Percentiles rank a stretch among this genome's conserved stretches.
Conservation (phyloP, 192 early-diverging fungal genomes). For the Radiomyces spectabilis region DNA sequence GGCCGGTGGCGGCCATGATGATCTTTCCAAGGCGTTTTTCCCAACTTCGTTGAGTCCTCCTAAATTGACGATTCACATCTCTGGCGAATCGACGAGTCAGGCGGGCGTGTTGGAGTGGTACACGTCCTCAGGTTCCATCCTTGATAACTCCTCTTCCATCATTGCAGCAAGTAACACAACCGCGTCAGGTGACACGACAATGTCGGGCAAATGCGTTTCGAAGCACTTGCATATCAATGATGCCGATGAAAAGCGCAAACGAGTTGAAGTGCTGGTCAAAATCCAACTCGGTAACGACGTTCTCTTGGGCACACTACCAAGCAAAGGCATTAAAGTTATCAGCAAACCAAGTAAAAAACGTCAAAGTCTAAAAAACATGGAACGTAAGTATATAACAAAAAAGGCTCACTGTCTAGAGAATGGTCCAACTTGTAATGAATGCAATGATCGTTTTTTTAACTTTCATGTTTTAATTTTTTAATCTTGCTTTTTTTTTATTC, state of each 20-base stretch:
- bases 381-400: too few relatives aligned
- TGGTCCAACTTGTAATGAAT: not conserved
- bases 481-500: not conserved
- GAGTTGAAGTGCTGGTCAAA: slow-evolving; percentile 65
- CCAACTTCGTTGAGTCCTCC: slow-evolving; percentile 22
- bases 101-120: slow-evolving; percentile 48
- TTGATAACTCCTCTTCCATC: slow-evolving; percentile 27
- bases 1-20: not conserved
- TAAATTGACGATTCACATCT: slow-evolving; percentile 45
- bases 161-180: too few relatives aligned
- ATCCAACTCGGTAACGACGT: slow-evolving; percentile 58
- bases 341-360: slow-evolving; percentile 90
- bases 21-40: too few relatives aligned
- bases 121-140: slow-evolving; percentile 33
- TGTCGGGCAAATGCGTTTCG: slow-evolving; percentile 70
- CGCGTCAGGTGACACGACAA: slow-evolving; percentile 2
- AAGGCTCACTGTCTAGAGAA: too few relatives aligned
- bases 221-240: slow-evolving; percentile 83
- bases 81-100: slow-evolving; percentile 47
- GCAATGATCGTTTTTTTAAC: not conserved
- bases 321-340: slow-evolving; percentile 80
- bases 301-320: slow-evolving; percentile 60
- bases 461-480: not conserved
- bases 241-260: slow-evolving; percentile 74
- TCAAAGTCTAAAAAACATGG: slow-evolving; percentile 75